Evolutionary conservation across 345 rosid genomes (phyloP).

Genomic region (Nephelium lappaceum): DNA sequence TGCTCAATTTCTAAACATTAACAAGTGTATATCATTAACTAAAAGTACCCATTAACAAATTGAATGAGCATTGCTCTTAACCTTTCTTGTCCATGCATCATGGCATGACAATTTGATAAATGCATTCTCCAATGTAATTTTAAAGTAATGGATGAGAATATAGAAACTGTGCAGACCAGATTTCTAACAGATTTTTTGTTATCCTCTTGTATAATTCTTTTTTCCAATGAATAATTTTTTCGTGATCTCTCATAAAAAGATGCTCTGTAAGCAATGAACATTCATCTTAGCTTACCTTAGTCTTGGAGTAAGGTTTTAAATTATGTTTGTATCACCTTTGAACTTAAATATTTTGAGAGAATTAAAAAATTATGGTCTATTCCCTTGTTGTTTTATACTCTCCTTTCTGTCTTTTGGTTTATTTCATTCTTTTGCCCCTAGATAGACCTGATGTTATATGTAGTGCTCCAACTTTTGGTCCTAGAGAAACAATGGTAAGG

Average conservation of each 20-base stretch:
- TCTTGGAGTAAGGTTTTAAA: neutral
- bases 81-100: too few relatives aligned
- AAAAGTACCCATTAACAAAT: too few relatives aligned
- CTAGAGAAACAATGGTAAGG: neutral
- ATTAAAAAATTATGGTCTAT: neutral
- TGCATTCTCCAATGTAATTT: too few relatives aligned
- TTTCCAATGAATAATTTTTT: neutral
- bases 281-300: neutral
- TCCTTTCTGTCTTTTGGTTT: neutral
- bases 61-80: too few relatives aligned
- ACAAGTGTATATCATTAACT: too few relatives aligned
- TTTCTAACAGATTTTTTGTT: too few relatives aligned
- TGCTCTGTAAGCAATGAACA: neutral
- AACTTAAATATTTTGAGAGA: neutral
- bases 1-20: too few relatives aligned
- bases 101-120: too few relatives aligned
- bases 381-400: neutral
- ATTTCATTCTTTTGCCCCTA: neutral
- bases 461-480: neutral
- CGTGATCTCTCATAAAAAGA: neutral
- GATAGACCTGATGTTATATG: neutral
- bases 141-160: too few relatives aligned
- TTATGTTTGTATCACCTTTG: neutral
- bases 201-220: neutral
- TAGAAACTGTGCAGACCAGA: too few relatives aligned